phyloP scores from a whole-genome alignment of 495 filamentous ascomycete species.

The Trichoderma virens region DNA sequence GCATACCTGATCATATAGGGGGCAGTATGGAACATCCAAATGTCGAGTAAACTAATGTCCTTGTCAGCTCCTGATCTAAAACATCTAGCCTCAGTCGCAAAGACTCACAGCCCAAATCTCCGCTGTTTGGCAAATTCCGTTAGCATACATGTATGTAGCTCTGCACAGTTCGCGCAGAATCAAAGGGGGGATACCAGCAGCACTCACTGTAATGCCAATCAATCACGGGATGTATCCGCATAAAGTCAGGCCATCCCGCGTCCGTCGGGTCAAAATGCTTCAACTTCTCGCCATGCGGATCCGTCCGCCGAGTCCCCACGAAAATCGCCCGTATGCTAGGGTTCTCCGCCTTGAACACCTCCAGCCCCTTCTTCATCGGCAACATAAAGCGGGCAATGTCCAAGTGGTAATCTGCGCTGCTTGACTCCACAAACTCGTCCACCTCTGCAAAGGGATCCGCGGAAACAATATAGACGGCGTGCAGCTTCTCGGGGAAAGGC shows the following conservation, averaged over 20 bases:
- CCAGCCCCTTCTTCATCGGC: constrained; percentile 72
- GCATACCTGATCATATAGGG: constrained; percentile 58
- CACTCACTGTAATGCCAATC: constrained; percentile 75
- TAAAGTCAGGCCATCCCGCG: constrained; percentile 82
- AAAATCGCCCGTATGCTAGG: constrained; percentile 71
- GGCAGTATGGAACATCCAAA: constrained; percentile 70
- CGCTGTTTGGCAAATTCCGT: constrained; percentile 20
- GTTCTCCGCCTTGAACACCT: constrained; percentile 59
- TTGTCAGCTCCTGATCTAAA: not conserved
- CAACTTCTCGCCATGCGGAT: constrained; percentile 76
- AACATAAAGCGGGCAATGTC: constrained; percentile 68
- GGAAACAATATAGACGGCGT: constrained; percentile 82
- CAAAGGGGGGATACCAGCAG: not conserved
- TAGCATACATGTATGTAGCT: not conserved
- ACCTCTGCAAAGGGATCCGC: constrained; percentile 75
- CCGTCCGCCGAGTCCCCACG: constrained; percentile 84
- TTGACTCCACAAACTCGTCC: constrained; percentile 68
- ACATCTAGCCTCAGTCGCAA: not conserved
- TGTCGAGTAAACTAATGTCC: constrained; percentile 65
- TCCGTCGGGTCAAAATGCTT: constrained; percentile 82
- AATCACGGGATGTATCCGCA: constrained; percentile 89
- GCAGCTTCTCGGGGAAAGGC: constrained; percentile 41
- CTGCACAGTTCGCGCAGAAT: not conserved
- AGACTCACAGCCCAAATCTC: constrained; percentile 81
- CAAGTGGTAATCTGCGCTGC: constrained; percentile 61